phyloP scores from a whole-genome alignment of 148 eudicot species.

The Persicaria tinctoria region DNA sequence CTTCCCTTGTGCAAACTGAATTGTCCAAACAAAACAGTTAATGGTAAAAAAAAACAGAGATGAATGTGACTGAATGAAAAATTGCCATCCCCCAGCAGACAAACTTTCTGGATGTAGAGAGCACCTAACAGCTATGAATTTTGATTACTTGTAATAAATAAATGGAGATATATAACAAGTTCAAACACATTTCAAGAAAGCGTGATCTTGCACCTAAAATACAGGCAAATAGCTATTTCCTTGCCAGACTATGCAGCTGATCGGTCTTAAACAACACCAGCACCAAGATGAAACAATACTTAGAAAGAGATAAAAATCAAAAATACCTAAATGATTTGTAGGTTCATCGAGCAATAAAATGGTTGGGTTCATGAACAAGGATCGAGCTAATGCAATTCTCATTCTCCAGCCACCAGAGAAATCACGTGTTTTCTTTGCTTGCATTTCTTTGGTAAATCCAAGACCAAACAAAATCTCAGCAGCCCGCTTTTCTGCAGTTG shows the following conservation, averaged over 20 bases:
- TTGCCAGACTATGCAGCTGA: background rate
- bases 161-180: background rate
- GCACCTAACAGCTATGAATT: no score
- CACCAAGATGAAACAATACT: background rate
- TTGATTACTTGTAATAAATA: no score
- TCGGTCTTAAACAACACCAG: no score
- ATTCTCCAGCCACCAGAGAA: constrained; percentile 99
- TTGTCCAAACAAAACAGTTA: background rate
- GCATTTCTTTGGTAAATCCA: constrained; percentile 85
- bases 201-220: background rate
- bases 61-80: no score
- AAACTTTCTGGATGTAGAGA: no score
- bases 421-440: constrained; percentile 83
- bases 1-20: background rate
- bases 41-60: background rate
- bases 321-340: constrained; percentile 96
- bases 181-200: background rate
- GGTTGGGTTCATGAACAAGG: constrained; percentile 97
- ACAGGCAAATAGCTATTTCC: constrained; percentile 1
- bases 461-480: constrained; percentile 94
- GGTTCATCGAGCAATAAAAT: constrained; percentile 92
- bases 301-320: background rate
- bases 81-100: no score
- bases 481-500: constrained; percentile 98
- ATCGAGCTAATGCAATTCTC: constrained; percentile 97